These are phyloP conservation scores for Claviceps purpurea DNA, from an alignment of 2,329 filamentous ascomycete genomes.

Conservation along the genomic window DNA sequence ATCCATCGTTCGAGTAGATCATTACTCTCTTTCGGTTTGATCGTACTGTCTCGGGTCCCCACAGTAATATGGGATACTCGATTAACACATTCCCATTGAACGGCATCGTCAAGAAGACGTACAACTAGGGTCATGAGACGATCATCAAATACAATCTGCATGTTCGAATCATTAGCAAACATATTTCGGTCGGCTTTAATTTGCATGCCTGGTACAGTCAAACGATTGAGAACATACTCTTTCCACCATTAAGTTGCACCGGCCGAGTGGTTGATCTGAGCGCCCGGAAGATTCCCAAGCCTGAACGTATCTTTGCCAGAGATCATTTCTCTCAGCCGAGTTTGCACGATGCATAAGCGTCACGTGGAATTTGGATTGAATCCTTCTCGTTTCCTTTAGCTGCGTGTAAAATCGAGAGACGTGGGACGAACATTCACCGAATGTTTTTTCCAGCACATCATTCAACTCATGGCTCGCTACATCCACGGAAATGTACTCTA, in stretches of 20 bases:
- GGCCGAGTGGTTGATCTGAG: slow-evolving; percentile 34
- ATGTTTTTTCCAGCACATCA: slow-evolving; percentile 54
- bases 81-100: slow-evolving; percentile 59
- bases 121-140: slow-evolving; percentile 87
- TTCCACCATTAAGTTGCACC: slow-evolving; percentile 51
- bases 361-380: slow-evolving; percentile 84
- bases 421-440: slow-evolving; percentile 39
- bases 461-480: slow-evolving; percentile 30
- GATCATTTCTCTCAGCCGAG: slow-evolving; percentile 44
- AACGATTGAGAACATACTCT: slow-evolving; percentile 26
- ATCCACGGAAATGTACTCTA: slow-evolving; percentile 45
- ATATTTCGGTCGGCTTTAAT: neutral
- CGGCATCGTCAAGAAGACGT: slow-evolving; percentile 46
- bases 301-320: slow-evolving; percentile 64
- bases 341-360: slow-evolving; percentile 76
- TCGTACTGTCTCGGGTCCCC: slow-evolving; percentile 57
- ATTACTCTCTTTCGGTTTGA: slow-evolving; percentile 95
- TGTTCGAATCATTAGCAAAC: neutral
- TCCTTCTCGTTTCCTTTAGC: slow-evolving; percentile 56
- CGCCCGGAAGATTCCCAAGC: slow-evolving; percentile 33
- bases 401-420: slow-evolving; percentile 52
- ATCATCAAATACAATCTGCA: slow-evolving; percentile 63
- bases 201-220: neutral
- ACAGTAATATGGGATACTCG: slow-evolving; percentile 76
- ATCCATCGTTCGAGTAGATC: slow-evolving; percentile 67